phyloP scores from a whole-genome alignment of 2,329 filamentous ascomycete species.

The Colletotrichum spaethianum region DNA sequence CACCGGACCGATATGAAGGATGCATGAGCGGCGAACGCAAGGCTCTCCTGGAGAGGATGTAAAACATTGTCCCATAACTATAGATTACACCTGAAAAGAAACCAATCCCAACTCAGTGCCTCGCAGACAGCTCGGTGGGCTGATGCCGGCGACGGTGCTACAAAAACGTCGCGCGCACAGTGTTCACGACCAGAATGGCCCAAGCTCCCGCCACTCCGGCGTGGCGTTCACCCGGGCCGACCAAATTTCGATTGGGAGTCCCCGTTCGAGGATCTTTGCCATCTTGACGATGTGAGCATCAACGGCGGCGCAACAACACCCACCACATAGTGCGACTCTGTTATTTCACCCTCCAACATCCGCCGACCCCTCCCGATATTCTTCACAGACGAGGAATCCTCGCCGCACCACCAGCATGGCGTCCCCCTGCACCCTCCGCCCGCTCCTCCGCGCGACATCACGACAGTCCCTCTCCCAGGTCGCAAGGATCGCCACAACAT shows the following conservation, averaged over 20 bases:
- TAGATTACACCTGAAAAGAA: conserved; percentile 1
- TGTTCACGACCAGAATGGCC: conserved; percentile 13
- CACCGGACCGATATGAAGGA: conserved; percentile 85
- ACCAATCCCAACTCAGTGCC: not conserved
- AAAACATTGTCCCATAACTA: conserved; percentile 2
- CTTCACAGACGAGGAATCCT: too few relatives aligned
- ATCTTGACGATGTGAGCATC: not conserved
- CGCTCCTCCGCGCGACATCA: conserved; percentile 26
- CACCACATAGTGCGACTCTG: not conserved
- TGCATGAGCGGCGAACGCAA: conserved; percentile 50
- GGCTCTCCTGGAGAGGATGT: not conserved
- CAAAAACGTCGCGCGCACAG: conserved; percentile 13
- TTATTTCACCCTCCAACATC: not conserved
- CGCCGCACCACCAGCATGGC: conserved; percentile 30
- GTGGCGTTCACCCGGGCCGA: conserved; percentile 33
- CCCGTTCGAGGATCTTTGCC: conserved; percentile 38
- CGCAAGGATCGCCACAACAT: conserved; percentile 13
- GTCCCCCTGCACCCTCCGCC: conserved; percentile 33
- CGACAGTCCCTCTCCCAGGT: not conserved
- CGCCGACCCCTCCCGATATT: too few relatives aligned
- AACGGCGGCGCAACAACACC: not conserved
- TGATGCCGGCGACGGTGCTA: conserved; percentile 1
- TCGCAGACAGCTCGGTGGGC: not conserved
- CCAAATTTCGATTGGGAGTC: conserved; percentile 24
- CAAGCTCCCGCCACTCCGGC: conserved; percentile 30